Percentiles rank a stretch among this genome's conserved stretches.
Evolutionary conservation across 768 basidiomycete genomes (phyloP).

Genomic region (Suillus subaureus): DNA sequence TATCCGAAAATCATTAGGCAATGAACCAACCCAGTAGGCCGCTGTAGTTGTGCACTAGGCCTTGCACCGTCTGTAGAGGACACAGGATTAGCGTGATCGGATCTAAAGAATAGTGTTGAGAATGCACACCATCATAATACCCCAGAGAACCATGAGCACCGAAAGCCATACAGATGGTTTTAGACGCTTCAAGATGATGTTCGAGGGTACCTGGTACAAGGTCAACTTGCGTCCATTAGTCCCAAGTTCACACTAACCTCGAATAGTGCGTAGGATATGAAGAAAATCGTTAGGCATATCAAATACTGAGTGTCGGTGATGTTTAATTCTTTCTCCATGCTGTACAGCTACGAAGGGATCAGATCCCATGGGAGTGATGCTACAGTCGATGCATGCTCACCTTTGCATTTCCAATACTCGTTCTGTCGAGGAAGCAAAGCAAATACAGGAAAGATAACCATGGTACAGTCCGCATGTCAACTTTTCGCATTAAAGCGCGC

Average conservation of each 20-base stretch:
- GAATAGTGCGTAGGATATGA: conserved; percentile 69
- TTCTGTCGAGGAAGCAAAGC: conserved; percentile 68
- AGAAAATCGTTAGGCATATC: conserved; percentile 60
- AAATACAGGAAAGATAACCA: conserved; percentile 79
- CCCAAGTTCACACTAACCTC: conserved; percentile 43
- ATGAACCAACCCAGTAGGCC: conserved; percentile 59
- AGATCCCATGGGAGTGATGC: background rate
- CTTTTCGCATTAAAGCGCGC: conserved; percentile 67
- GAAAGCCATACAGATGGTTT: conserved; percentile 81
- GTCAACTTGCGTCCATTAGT: background rate
- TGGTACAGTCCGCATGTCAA: conserved; percentile 65
- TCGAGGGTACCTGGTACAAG: conserved; percentile 58
- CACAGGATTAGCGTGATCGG: conserved; percentile 4
- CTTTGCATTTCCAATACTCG: conserved; percentile 51
- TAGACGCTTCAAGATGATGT: conserved; percentile 70
- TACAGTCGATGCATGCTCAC: conserved; percentile 9
- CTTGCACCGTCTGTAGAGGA: conserved; percentile 64
- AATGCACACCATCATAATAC: conserved; percentile 65
- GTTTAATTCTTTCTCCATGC: conserved; percentile 57
- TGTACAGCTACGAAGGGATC: conserved; percentile 52
- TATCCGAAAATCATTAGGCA: background rate
- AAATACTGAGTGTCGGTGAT: conserved; percentile 69
- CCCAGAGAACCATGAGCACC: conserved; percentile 72
- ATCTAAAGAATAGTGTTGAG: too few relatives aligned
- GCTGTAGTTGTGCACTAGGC: conserved; percentile 66